A percentile compares a stretch with the other conserved stretches of the same genome.
Conservation (phyloP, 2,329 filamentous ascomycete genomes). For the Raffaelea albimanens region DNA sequence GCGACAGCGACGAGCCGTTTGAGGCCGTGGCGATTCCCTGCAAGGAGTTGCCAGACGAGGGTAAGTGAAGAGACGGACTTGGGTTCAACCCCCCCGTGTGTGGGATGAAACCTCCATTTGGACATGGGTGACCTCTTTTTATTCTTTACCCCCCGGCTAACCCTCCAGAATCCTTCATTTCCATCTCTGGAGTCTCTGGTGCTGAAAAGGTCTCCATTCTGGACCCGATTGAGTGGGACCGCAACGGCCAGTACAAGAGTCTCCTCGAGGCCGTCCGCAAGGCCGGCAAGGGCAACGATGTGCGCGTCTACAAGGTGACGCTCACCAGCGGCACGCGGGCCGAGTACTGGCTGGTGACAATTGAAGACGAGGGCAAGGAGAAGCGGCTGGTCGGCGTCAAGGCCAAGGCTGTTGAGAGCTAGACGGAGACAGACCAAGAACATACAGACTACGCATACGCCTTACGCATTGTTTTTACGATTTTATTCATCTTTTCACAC, state of each 20-base stretch:
- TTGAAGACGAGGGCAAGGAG: conserved; percentile 25
- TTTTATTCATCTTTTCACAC: too few species aligned
- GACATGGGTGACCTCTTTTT: too few species aligned
- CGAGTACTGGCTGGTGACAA: conserved; percentile 72
- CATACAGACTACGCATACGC: neutral
- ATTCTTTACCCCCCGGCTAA: neutral
- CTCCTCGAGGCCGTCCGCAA: conserved; percentile 60
- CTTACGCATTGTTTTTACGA: too few species aligned
- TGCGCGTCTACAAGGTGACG: conserved; percentile 65
- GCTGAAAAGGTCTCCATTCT: conserved; percentile 53
- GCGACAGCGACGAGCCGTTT: conserved; percentile 81
- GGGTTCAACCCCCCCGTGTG: too few species aligned
- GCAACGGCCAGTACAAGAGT: conserved; percentile 56
- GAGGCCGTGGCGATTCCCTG: conserved; percentile 63
- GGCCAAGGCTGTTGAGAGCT: conserved; percentile 68
- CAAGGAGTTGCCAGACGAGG: conserved; percentile 50
- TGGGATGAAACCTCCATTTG: too few species aligned
- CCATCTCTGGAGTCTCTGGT: conserved; percentile 51
- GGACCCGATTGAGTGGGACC: conserved; percentile 64
- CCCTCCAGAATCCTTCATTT: conserved; percentile 55
- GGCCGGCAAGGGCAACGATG: conserved; percentile 53
- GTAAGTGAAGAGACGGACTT: too few species aligned
- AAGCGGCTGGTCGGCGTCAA: conserved; percentile 66
- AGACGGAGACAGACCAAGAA: neutral
- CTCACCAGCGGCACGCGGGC: conserved; percentile 47